Evolutionary conservation across 2,329 filamentous ascomycete genomes (phyloP).

Genomic region (Colletotrichum nymphaeae): DNA sequence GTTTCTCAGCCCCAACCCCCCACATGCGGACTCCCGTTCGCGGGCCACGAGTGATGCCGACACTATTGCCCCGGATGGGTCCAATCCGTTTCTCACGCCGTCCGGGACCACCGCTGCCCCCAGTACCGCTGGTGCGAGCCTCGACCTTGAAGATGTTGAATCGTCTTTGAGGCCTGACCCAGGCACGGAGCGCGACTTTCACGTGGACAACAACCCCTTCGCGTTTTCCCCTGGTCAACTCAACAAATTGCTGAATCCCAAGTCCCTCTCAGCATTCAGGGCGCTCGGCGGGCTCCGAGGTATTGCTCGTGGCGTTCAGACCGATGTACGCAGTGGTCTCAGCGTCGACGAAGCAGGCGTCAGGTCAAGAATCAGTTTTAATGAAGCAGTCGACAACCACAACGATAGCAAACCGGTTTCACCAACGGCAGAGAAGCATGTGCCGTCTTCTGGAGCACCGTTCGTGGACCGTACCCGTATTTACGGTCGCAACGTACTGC

Average conservation of each 20-base stretch:
- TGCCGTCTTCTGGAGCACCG: background rate
- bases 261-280: constrained; percentile 77
- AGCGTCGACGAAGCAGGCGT: constrained; percentile 74
- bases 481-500: constrained; percentile 54
- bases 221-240: constrained; percentile 80
- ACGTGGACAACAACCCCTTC: constrained; percentile 77
- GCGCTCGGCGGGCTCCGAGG: constrained; percentile 77
- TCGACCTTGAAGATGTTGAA: constrained; percentile 46
- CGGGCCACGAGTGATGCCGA: constrained; percentile 34
- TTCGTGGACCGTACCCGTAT: constrained; percentile 66
- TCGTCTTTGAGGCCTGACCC: constrained; percentile 75
- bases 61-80: constrained; percentile 25
- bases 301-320: constrained; percentile 75
- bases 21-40: constrained; percentile 21
- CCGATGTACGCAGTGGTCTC: constrained; percentile 71
- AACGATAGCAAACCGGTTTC: background rate
- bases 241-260: constrained; percentile 80
- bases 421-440: background rate
- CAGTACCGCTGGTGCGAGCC: constrained; percentile 25
- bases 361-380: constrained; percentile 73
- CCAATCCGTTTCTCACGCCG: constrained; percentile 40
- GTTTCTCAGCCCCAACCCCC: constrained; percentile 27
- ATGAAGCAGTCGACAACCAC: constrained; percentile 66
- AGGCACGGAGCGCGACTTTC: constrained; percentile 76
- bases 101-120: constrained; percentile 24